Evolutionary conservation across 306 rosid species (phyloP), one percentile per base, ranked within the genome.

Genomic region (Cucurbita pepo): DNA sequence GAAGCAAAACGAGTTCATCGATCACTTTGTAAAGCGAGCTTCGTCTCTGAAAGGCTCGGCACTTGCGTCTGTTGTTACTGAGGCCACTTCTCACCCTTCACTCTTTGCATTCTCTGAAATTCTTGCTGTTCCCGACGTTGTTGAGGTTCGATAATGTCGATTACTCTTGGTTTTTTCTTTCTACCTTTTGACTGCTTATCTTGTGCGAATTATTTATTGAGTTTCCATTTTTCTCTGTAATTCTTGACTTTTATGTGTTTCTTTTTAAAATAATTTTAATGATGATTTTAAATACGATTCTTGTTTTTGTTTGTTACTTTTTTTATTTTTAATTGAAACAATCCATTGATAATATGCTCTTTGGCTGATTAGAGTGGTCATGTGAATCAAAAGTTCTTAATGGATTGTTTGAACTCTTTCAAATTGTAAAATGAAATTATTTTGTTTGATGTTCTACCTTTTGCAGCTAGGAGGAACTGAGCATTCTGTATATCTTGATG

Each of bases 21-120:
- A 94, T 25, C 84, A 86, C 25, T 94, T 87, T 61, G 96, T 91
- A 37, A 87, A 86, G 86, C 91, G 81, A 74, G 95, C 91, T 48
- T 81, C 88, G 58, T 62, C 83, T 21, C 75, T 85, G 64, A 74
- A 82, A 57, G 86, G 92, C 55, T 47, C 88, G 0, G 86, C 87
- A 5, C 85, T 94, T 55, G 77, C 72, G 62, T 67, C 95, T 4
- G 74, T 89, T 47, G 76, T 90, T 48, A 76, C 77, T 10, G 92
- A 94, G 30, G 96, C 91, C 74, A 94, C 92, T 64, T 90, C 97
- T 50, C 87, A 94, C 78, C 92, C 97, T 30, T 86, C 87, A 1
- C 97, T 94, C 77, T 94, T 94, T 54, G 89, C 92, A 75, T 90
- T 94, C 87, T 86, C 98, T 5, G 96, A 94, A 85, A 82, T 94